These are phyloP conservation scores for Trypethelium eluteriae DNA, from an alignment of 495 filamentous ascomycete genomes.

Conservation along the genomic window DNA sequence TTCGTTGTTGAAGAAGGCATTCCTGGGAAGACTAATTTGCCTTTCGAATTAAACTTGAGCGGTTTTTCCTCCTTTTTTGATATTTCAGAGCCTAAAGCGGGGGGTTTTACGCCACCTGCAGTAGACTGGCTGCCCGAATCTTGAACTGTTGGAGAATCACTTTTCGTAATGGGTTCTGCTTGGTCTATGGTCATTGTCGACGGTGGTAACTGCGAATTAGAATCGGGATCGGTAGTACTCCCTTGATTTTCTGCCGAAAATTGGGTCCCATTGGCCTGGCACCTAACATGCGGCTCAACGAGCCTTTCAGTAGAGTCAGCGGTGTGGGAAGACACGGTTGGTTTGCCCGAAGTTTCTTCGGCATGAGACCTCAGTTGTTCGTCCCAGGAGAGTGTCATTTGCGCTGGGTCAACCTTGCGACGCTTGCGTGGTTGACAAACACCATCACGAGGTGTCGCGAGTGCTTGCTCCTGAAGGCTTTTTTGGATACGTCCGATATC, in stretches of 20 bases:
- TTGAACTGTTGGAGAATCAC: not conserved
- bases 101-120: not conserved
- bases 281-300: too few relatives aligned
- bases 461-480: not conserved
- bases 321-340: not conserved
- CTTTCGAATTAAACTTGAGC: constrained; percentile 2
- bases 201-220: not conserved
- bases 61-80: not conserved
- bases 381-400: constrained; percentile 21
- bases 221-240: not conserved
- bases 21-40: constrained; percentile 5
- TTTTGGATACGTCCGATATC: not conserved
- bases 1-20: not conserved
- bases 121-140: not conserved
- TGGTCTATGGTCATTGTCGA: not conserved
- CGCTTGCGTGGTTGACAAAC: constrained; percentile 19
- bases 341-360: constrained; percentile 1
- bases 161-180: not conserved
- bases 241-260: too few relatives aligned
- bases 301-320: not conserved
- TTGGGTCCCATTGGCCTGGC: too few relatives aligned
- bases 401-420: constrained; percentile 19
- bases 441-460: not conserved
- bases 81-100: not conserved
- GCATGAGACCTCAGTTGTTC: constrained; percentile 24